phyloP scores from a whole-genome alignment of 169 alveolate genomes.

The Plasmodium blacklocki region DNA sequence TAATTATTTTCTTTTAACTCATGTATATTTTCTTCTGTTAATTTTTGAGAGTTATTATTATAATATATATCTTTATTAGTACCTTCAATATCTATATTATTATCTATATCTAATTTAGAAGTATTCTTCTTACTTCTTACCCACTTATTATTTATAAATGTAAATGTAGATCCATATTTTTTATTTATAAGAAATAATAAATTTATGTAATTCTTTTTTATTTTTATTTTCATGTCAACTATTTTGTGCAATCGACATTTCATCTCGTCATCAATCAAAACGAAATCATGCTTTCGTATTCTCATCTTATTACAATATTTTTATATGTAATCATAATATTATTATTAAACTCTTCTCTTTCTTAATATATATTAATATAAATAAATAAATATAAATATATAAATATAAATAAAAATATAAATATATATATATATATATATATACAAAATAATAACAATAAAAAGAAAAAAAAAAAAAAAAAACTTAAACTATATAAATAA shows the following conservation, averaged over 20 bases:
- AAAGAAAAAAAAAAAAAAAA: too few species aligned
- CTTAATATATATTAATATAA: too few species aligned
- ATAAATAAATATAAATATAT: too few species aligned
- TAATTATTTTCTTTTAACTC: slow-evolving; percentile 18
- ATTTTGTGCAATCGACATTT: slow-evolving; percentile 49
- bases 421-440: too few species aligned
- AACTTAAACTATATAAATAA: too few species aligned
- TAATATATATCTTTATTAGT: slow-evolving; percentile 56
- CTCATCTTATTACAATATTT: slow-evolving; percentile 6
- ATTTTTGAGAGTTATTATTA: slow-evolving; percentile 44
- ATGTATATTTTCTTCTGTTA: slow-evolving; percentile 59
- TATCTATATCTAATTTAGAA: slow-evolving; percentile 33
- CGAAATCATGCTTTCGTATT: slow-evolving; percentile 61
- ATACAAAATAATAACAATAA: too few species aligned
- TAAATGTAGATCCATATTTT: slow-evolving; percentile 65
- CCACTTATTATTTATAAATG: slow-evolving; percentile 62
- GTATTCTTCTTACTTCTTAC: slow-evolving; percentile 34
- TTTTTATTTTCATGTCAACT: slow-evolving; percentile 61
- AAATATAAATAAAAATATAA: too few species aligned
- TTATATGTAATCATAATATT: too few species aligned
- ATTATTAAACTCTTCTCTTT: too few species aligned
- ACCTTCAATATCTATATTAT: slow-evolving; percentile 26
- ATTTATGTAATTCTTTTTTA: slow-evolving; percentile 41
- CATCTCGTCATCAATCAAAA: slow-evolving; percentile 51
- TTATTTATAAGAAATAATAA: slow-evolving; percentile 48